Evolutionary conservation across 345 rosid species (phyloP).

Genomic region (Noccaea bulbosa): DNA sequence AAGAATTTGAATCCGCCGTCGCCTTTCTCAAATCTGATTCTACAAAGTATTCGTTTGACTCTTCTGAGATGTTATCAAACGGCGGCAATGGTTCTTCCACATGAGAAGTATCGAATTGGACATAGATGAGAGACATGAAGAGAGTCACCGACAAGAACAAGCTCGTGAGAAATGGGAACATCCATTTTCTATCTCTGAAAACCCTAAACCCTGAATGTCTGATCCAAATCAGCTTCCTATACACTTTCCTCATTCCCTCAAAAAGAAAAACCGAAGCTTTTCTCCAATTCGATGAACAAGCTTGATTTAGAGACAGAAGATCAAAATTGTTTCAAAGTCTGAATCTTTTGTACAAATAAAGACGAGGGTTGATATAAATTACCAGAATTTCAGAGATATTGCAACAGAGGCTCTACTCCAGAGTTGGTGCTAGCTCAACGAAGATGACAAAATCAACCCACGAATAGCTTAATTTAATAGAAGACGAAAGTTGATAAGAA

Average conservation of each 20-base stretch:
- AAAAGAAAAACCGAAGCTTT: neutral
- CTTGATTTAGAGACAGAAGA: slow-evolving; percentile 20
- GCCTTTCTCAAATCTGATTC: slow-evolving; percentile 62
- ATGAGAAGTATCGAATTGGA: slow-evolving; percentile 49
- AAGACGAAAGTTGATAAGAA: slow-evolving; percentile 40
- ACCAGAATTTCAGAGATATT: slow-evolving; percentile 29
- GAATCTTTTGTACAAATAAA: slow-evolving; percentile 30
- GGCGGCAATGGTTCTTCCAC: slow-evolving; percentile 55
- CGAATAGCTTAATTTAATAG: slow-evolving; percentile 27
- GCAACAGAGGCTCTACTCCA: slow-evolving; percentile 15
- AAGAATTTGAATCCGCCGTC: slow-evolving; percentile 32
- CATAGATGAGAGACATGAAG: slow-evolving; percentile 52
- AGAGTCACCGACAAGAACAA: slow-evolving; percentile 70
- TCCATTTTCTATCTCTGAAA: slow-evolving; percentile 82
- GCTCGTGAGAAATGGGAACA: slow-evolving; percentile 77
- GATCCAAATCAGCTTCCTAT: slow-evolving; percentile 50
- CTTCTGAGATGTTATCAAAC: slow-evolving; percentile 52
- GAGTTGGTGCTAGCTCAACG: neutral
- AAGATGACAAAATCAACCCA: slow-evolving; percentile 12
- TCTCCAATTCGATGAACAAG: slow-evolving; percentile 7
- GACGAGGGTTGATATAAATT: slow-evolving; percentile 7
- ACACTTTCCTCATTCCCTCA: slow-evolving; percentile 52
- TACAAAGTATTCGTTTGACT: slow-evolving; percentile 65
- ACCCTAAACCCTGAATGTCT: slow-evolving; percentile 65
- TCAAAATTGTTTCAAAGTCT: slow-evolving; percentile 21